These are phyloP conservation scores for Dillenia suffruticosa DNA, from an alignment of 164 flowering plant genomes.

Conservation along the genomic window DNA sequence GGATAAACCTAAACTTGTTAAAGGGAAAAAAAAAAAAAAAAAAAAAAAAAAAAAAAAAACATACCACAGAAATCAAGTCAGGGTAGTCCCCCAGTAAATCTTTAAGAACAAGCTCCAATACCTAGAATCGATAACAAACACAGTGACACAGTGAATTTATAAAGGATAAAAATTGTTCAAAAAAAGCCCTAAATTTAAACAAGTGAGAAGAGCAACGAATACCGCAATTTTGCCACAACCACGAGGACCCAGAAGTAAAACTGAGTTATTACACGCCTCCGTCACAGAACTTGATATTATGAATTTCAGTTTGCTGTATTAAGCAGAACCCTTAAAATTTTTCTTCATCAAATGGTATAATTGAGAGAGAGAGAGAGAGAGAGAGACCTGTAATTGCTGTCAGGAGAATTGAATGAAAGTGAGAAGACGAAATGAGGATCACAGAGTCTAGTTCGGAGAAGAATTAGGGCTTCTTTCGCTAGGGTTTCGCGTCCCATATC, in stretches of 20 bases:
- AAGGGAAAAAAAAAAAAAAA: neutral
- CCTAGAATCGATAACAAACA: conserved; percentile 31
- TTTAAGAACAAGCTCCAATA: conserved; percentile 76
- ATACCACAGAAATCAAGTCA: conserved; percentile 77
- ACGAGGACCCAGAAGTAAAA: conserved; percentile 85
- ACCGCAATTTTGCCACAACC: conserved; percentile 91
- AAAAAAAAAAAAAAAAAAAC: conserved; percentile 4
- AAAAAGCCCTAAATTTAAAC: neutral
- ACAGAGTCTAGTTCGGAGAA: conserved; percentile 57
- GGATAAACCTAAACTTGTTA: neutral
- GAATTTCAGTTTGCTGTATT: conserved; percentile 78
- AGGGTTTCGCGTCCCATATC: conserved; percentile 32
- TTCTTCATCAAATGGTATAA: neutral
- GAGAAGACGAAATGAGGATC: conserved; percentile 50
- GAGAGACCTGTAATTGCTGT: conserved; percentile 60
- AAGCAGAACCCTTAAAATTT: conserved; percentile 4
- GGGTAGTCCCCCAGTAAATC: conserved; percentile 58
- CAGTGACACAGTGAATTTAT: neutral
- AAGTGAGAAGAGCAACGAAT: conserved; percentile 1
- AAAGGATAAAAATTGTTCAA: neutral
- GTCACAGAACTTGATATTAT: conserved; percentile 72
- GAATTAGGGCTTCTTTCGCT: conserved; percentile 47
- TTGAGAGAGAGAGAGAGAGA: conserved; percentile 8
- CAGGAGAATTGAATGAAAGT: conserved; percentile 42
- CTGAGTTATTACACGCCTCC: conserved; percentile 81